Evolutionary conservation across 2,329 filamentous ascomycete species (phyloP).

Genomic region (Phaeoacremonium minimum): DNA sequence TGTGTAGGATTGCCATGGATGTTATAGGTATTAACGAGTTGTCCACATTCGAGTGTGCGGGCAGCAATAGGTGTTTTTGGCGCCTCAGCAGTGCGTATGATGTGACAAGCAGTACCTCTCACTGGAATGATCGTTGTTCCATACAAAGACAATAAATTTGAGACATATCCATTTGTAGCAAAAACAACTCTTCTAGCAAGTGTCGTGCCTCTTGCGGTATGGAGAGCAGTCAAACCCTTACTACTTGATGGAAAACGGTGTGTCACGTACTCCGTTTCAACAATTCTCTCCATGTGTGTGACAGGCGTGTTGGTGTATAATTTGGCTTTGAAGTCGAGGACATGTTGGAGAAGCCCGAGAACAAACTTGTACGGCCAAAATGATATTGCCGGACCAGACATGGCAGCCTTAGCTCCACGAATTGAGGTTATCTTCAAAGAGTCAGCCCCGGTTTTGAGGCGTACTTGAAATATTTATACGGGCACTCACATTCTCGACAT

Average conservation of each 20-base stretch:
- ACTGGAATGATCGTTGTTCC: constrained; percentile 6
- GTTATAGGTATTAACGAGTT: constrained; percentile 9
- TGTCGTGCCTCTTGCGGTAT: constrained; percentile 3
- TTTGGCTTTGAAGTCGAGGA: constrained; percentile 2
- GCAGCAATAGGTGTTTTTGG: not conserved
- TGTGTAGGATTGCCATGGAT: constrained; percentile 5
- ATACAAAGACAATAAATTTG: constrained; percentile 6
- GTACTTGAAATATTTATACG: not conserved
- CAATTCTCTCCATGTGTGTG: constrained; percentile 1
- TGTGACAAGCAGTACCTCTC: constrained; percentile 2
- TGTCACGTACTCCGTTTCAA: not conserved
- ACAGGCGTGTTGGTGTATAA: constrained; percentile 9
- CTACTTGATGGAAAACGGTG: not conserved
- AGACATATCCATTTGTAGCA: constrained; percentile 8
- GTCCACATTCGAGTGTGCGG: no score
- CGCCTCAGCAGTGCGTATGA: not conserved
- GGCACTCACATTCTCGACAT: not conserved
- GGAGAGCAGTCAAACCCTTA: constrained; percentile 2
- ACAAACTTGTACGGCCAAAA: constrained; percentile 11
- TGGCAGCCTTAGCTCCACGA: constrained; percentile 2
- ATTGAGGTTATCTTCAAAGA: not conserved
- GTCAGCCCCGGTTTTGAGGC: not conserved
- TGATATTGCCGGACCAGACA: constrained; percentile 5
- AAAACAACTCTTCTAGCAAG: constrained; percentile 5
- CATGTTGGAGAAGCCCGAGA: constrained; percentile 5